Evolutionary conservation across 208 protist species (phyloP).

Genomic region (Leishmania braziliensis): DNA sequence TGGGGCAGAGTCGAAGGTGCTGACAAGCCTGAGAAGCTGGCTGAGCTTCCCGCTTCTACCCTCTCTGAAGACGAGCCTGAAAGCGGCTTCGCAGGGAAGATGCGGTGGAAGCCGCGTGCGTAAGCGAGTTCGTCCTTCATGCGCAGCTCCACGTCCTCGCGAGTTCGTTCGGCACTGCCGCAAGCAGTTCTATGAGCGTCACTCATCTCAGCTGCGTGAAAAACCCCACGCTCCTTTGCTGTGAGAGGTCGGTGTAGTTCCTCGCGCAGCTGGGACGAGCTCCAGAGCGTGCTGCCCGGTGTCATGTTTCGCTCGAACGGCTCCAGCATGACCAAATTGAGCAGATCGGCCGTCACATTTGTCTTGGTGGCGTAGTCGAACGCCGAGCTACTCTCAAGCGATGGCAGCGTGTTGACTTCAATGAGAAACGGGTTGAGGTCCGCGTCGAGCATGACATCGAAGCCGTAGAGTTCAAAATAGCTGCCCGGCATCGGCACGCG

Average conservation of each 20-base stretch:
- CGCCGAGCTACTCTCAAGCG: conserved; percentile 83
- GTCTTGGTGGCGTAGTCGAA: conserved; percentile 91
- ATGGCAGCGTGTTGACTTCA: conserved; percentile 93
- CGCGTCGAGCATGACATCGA: conserved; percentile 90
- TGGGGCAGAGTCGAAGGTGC: not conserved
- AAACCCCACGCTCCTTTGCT: not conserved
- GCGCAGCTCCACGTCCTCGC: conserved; percentile 50
- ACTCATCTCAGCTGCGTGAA: not conserved
- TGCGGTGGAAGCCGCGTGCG: conserved; percentile 77
- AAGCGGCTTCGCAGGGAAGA: conserved; percentile 58
- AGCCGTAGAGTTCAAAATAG: conserved; percentile 93
- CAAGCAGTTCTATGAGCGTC: not conserved
- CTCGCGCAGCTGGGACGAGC: conserved; percentile 9
- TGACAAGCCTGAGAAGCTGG: not conserved
- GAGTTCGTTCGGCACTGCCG: not conserved
- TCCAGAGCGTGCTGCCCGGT: conserved; percentile 18
- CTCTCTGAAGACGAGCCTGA: not conserved
- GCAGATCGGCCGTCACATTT: conserved; percentile 83
- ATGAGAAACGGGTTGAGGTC: conserved; percentile 78
- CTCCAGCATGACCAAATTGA: conserved; percentile 87
- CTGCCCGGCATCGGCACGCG: conserved; percentile 35
- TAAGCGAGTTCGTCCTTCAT: conserved; percentile 73
- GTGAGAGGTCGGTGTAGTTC: conserved; percentile 5
- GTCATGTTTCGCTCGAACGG: conserved; percentile 60
- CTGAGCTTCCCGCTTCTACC: not conserved